Conservation (phyloP, 345 rosid genomes). For the Moringa oleifera region DNA sequence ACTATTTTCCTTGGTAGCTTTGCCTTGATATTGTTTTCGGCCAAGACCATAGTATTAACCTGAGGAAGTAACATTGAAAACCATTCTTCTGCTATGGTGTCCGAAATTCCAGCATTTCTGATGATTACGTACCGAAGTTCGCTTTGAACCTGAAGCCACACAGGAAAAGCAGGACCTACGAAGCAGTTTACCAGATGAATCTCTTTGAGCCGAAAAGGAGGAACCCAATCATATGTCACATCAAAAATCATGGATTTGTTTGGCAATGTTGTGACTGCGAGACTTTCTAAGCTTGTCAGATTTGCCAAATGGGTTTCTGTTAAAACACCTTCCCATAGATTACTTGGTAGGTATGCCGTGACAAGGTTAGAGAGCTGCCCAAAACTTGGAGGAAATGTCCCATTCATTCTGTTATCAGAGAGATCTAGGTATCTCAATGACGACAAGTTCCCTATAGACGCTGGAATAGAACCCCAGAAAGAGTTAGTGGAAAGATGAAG, state of each 20-base stretch:
- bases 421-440: slow-evolving; percentile 11
- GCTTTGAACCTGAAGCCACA: slow-evolving; percentile 26
- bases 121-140: background rate
- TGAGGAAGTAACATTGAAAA: background rate
- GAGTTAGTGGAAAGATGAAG: slow-evolving; percentile 2
- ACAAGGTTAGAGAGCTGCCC: slow-evolving; percentile 24
- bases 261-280: slow-evolving; percentile 19
- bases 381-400: slow-evolving; percentile 24
- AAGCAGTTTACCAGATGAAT: slow-evolving; percentile 30
- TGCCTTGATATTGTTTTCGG: background rate
- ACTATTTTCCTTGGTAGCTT: background rate
- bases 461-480: slow-evolving; percentile 20
- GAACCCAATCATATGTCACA: slow-evolving; percentile 14
- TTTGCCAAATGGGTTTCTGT: slow-evolving; percentile 27
- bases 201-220: slow-evolving; percentile 6
- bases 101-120: background rate
- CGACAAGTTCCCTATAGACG: slow-evolving; percentile 16
- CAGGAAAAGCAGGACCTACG: slow-evolving; percentile 33
- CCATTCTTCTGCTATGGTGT: background rate
- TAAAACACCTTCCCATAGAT: slow-evolving; percentile 29
- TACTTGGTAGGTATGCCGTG: slow-evolving; percentile 19
- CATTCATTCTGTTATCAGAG: slow-evolving; percentile 12
- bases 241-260: slow-evolving; percentile 19
- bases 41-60: background rate
- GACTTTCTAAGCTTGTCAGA: slow-evolving; percentile 14